Conservation (phyloP, 805 yeast genomes). For the Wickerhamiella lipophila region DNA sequence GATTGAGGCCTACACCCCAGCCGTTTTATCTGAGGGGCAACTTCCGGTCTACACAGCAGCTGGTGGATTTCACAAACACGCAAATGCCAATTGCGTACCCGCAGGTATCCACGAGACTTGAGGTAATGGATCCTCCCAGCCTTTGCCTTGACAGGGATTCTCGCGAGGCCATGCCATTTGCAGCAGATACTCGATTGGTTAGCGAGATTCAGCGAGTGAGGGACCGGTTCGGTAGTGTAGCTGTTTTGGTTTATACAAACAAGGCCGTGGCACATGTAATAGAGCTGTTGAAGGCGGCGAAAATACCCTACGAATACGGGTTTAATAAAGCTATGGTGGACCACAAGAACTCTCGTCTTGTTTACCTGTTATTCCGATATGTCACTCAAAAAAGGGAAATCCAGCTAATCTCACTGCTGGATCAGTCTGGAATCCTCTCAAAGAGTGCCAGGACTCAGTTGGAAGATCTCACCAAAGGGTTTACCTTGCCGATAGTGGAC, state of each 20-base stretch:
- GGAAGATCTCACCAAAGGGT: not conserved
- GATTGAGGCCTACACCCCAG: slow-evolving; percentile 18
- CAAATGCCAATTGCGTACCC: slow-evolving; percentile 23
- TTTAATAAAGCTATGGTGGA: not conserved
- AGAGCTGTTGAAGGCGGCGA: not conserved
- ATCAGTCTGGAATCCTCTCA: not conserved
- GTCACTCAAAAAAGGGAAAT: not conserved
- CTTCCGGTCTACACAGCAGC: slow-evolving; percentile 65
- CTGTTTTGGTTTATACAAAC: slow-evolving; percentile 6
- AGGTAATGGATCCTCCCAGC: not conserved
- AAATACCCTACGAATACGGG: not conserved
- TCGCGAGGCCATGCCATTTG: too few species aligned
- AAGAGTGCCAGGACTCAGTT: not conserved
- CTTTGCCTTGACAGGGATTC: not conserved
- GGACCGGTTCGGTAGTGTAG: not conserved
- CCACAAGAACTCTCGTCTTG: not conserved
- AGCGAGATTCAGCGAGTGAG: not conserved
- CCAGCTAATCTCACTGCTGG: slow-evolving; percentile 24
- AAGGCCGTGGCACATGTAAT: not conserved
- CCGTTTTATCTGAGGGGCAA: slow-evolving; percentile 47
- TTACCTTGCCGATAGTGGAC: not conserved
- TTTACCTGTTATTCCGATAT: slow-evolving; percentile 1
- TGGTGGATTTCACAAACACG: slow-evolving; percentile 45
- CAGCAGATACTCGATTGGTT: not conserved
- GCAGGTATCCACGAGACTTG: not conserved